A percentile compares a stretch with the other conserved stretches of the same genome.
These are phyloP conservation scores for Balakata baccata DNA, from an alignment of 345 rosid genomes.

Conservation along the genomic window DNA sequence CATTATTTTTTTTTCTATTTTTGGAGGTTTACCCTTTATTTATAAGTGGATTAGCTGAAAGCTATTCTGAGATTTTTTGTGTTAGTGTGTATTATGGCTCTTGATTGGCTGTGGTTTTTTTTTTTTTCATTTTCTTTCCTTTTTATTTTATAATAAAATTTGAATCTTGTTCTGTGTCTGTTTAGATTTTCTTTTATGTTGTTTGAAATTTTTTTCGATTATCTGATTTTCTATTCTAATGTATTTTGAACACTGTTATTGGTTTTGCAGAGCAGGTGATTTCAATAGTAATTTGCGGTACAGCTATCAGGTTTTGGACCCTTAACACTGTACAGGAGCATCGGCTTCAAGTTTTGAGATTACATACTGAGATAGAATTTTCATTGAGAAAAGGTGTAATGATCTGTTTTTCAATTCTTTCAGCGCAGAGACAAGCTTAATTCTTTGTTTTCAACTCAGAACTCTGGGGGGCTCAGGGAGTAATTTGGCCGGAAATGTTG, in stretches of 20 bases:
- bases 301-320: too few relatives aligned
- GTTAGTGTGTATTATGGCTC: neutral
- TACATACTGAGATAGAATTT: too few relatives aligned
- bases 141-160: neutral
- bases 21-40: neutral
- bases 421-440: neutral
- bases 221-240: neutral
- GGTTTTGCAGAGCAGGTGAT: conserved; percentile 14
- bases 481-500: conserved; percentile 33
- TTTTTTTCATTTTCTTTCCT: neutral
- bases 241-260: neutral
- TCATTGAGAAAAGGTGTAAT: neutral
- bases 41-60: neutral
- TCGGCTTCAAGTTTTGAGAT: too few relatives aligned
- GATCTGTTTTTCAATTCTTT: neutral
- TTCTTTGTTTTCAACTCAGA: neutral
- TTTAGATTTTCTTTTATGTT: neutral
- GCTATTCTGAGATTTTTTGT: neutral
- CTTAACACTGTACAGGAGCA: too few relatives aligned
- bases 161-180: neutral
- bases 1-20: too few relatives aligned
- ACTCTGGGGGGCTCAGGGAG: conserved; percentile 18
- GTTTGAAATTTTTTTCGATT: neutral
- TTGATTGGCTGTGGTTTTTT: neutral
- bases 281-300: too few relatives aligned